Percentiles rank a stretch among this genome's conserved stretches.
These are phyloP conservation scores for Stagonosporopsis rhizophila DNA, from an alignment of 2,329 filamentous ascomycete species.

Conservation along the genomic window DNA sequence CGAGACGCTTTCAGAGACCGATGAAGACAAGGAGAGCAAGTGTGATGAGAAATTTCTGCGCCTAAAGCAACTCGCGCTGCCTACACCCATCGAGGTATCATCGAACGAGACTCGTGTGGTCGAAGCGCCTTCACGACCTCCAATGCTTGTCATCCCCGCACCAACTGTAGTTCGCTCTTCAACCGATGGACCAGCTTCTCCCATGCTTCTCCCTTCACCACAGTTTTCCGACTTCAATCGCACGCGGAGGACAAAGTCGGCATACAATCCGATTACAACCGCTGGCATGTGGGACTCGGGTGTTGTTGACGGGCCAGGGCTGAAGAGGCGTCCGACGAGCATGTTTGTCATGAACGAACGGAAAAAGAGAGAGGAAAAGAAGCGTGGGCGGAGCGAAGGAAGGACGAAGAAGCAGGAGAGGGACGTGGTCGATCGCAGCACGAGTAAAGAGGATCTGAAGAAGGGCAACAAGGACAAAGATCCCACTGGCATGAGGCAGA, in stretches of 20 bases:
- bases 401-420: slow-evolving; percentile 29
- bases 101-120: slow-evolving; percentile 6
- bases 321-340: slow-evolving; percentile 44
- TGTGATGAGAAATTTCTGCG: slow-evolving; percentile 42
- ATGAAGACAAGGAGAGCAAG: slow-evolving; percentile 43
- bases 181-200: slow-evolving; percentile 12
- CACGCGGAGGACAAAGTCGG: slow-evolving; percentile 37
- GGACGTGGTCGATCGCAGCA: slow-evolving; percentile 7
- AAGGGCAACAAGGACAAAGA: slow-evolving; percentile 2
- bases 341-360: slow-evolving; percentile 45
- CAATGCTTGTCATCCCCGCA: slow-evolving; percentile 17
- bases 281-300: slow-evolving; percentile 48
- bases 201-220: slow-evolving; percentile 26
- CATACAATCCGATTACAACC: slow-evolving; percentile 44
- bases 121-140: background rate
- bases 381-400: slow-evolving; percentile 37
- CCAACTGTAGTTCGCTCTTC: slow-evolving; percentile 25
- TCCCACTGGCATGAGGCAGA: slow-evolving; percentile 5
- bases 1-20: slow-evolving; percentile 37
- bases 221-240: slow-evolving; percentile 25
- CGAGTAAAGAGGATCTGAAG: slow-evolving; percentile 14
- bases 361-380: slow-evolving; percentile 39
- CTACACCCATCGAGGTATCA: slow-evolving; percentile 21
- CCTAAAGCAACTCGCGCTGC: slow-evolving; percentile 40
- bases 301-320: slow-evolving; percentile 33